Base-by-base conservation (phyloP, 352 stramenopile species). In the Pythium biforme region DNA sequence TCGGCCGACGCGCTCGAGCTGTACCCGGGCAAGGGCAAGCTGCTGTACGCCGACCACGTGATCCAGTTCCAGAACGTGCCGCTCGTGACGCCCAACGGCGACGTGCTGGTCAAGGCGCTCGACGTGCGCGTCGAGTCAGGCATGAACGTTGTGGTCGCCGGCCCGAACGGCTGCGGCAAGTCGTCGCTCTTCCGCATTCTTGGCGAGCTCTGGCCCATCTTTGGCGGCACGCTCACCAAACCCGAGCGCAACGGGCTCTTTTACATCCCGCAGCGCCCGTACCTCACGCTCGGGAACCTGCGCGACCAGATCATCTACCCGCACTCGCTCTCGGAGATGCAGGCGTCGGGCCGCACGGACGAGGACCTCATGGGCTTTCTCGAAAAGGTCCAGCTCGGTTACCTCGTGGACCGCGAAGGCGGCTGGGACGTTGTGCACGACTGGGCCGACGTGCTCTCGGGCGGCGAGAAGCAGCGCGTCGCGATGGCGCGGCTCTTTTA, bases 241-340 rank as follows among this genome's bases (percentile, higher is more conserved):
- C 88, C 88, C 6, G 71, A 80, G 47, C 81, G 79, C 54, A 91
- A 88, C 55, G 79, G 83, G 15, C 66, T 96, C n/a, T 96, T 97
- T 70, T 97, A 97, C 77, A 92, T 97, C 37, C 88, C 88, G 0
- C 90, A 97, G 68, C 83, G 86, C 10, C 89, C 90, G 33, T 97
- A 97, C 66, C 62, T 96, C 66, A 92, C 81, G 50, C 70, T 97
- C 26, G 90, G 90, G 12, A 88, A 76, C 19, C 81, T 97, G 46
- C 79, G 89, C 14, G 90, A 96, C 56, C 89, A 97, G 66, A 84
- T 97, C 49, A 89, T 96, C 39, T 97, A 97, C 65, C 89, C 89
- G 22, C 81, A 95, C 60, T 87, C 81, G 26, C 54, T 81, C 23
- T 69, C 87, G 22, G 74, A 94, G 4, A 93, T 91, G 81, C 55